Percentiles rank a stretch among this genome's conserved stretches.
Conservation (phyloP, 2,329 filamentous ascomycete genomes). For the Ophiocordyceps unilateralis region DNA sequence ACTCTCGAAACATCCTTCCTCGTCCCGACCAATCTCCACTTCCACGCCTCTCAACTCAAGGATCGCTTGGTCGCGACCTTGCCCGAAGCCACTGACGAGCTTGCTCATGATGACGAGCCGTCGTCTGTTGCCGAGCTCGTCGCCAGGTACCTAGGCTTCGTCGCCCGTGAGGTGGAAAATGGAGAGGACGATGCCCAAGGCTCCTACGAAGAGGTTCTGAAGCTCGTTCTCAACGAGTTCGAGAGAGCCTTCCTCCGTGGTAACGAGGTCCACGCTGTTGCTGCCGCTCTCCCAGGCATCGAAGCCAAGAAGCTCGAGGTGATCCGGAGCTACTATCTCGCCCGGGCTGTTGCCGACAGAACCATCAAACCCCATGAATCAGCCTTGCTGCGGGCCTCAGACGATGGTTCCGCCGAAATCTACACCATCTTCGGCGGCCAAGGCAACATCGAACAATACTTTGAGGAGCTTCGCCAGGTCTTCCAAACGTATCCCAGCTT, state of each 20-base stretch:
- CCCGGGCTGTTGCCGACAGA: constrained; percentile 66
- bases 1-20: constrained; percentile 93
- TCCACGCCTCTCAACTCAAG: constrained; percentile 87
- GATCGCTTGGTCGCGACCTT: constrained; percentile 75
- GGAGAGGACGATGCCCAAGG: constrained; percentile 80
- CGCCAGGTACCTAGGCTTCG: constrained; percentile 79
- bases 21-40: constrained; percentile 88
- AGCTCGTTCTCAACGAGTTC: constrained; percentile 86
- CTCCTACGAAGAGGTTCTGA: constrained; percentile 82
- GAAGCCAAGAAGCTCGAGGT: constrained; percentile 82
- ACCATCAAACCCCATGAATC: constrained; percentile 87
- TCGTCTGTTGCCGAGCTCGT: constrained; percentile 88
- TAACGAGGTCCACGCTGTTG: constrained; percentile 90
- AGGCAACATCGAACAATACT: constrained; percentile 98
- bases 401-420: constrained; percentile 66
- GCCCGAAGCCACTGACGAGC: constrained; percentile 84
- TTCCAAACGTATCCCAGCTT: constrained; percentile 85
- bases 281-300: constrained; percentile 73
- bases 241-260: constrained; percentile 87
- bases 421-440: constrained; percentile 95
- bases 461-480: constrained; percentile 86
- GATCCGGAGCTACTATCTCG: constrained; percentile 80
- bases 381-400: constrained; percentile 74
- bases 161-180: constrained; percentile 77
- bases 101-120: constrained; percentile 97